phyloP scores from a whole-genome alignment of 1,284 basidiomycete genomes.

The Cutaneotrichosporon dermatis region DNA sequence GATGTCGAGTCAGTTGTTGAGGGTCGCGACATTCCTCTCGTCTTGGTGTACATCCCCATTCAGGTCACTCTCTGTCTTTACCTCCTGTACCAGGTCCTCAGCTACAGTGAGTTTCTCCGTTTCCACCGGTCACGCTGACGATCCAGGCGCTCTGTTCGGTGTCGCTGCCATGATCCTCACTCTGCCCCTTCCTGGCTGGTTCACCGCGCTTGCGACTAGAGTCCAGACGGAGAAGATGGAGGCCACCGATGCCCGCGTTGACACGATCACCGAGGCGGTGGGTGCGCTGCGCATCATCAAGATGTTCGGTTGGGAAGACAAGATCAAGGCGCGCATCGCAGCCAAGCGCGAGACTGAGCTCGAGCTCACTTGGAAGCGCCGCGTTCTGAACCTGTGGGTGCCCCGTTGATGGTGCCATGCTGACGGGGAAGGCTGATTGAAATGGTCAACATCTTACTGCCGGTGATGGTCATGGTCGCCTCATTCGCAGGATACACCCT shows the following conservation, averaged over 20 bases:
- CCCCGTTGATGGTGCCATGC: not conserved
- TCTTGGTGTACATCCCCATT: conserved; percentile 42
- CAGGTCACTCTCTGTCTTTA: conserved; percentile 39
- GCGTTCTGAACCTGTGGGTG: conserved; percentile 38
- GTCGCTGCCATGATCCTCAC: conserved; percentile 54
- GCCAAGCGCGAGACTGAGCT: conserved; percentile 60
- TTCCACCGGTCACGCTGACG: conserved; percentile 34
- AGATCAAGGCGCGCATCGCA: conserved; percentile 55
- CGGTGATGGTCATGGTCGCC: conserved; percentile 62
- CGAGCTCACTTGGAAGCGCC: conserved; percentile 42
- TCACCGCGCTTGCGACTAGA: conserved; percentile 38
- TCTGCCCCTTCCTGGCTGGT: conserved; percentile 55
- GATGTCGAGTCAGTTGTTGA: conserved; percentile 47
- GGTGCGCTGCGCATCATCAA: conserved; percentile 57
- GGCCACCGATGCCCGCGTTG: conserved; percentile 55
- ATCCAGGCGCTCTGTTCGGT: conserved; percentile 54
- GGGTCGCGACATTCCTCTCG: conserved; percentile 43
- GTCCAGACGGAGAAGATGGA: conserved; percentile 40
- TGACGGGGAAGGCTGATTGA: conserved; percentile 10
- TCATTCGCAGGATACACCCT: conserved; percentile 62
- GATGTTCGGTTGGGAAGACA: conserved; percentile 64
- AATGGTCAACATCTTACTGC: conserved; percentile 57
- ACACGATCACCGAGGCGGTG: conserved; percentile 52
- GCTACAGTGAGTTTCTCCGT: conserved; percentile 36
- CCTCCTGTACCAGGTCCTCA: conserved; percentile 44